phyloP scores from a whole-genome alignment of 2,329 filamentous ascomycete genomes.

The Aspergillus arachidicola region DNA sequence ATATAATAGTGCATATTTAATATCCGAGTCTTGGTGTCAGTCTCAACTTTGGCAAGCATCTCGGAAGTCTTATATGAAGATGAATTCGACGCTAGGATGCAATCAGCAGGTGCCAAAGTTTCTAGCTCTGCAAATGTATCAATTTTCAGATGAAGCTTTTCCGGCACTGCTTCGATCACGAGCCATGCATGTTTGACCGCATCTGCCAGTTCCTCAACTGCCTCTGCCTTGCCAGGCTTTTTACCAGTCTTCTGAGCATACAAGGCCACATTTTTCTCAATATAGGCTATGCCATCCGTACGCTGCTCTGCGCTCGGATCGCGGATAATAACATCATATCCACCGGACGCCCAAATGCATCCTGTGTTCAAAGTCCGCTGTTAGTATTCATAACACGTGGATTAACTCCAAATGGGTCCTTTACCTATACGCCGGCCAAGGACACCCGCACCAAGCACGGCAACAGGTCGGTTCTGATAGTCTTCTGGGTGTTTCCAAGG shows the following conservation, averaged over 20 bases:
- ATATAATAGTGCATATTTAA: slow-evolving; percentile 58
- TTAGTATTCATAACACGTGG: neutral
- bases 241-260: slow-evolving; percentile 2
- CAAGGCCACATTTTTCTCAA: slow-evolving; percentile 12
- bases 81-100: slow-evolving; percentile 55
- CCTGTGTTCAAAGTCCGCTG: slow-evolving; percentile 12
- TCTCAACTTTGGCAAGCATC: slow-evolving; percentile 42
- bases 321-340: slow-evolving; percentile 28
- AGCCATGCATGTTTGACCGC: slow-evolving; percentile 54
- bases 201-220: slow-evolving; percentile 39
- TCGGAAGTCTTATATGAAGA: slow-evolving; percentile 56
- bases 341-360: slow-evolving; percentile 37
- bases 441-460: slow-evolving; percentile 45
- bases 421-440: slow-evolving; percentile 44
- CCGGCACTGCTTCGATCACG: slow-evolving; percentile 57
- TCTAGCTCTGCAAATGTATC: slow-evolving; percentile 52
- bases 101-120: slow-evolving; percentile 45
- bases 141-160: slow-evolving; percentile 53
- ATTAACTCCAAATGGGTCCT: no score
- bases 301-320: slow-evolving; percentile 34
- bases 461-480: slow-evolving; percentile 41
- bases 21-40: slow-evolving; percentile 39
- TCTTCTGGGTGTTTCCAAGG: slow-evolving; percentile 28
- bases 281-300: slow-evolving; percentile 29
- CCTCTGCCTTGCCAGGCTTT: slow-evolving; percentile 12